These are phyloP conservation scores for Lasiosphaeris hirsuta DNA, from an alignment of 495 filamentous ascomycete genomes.

Conservation along the genomic window DNA sequence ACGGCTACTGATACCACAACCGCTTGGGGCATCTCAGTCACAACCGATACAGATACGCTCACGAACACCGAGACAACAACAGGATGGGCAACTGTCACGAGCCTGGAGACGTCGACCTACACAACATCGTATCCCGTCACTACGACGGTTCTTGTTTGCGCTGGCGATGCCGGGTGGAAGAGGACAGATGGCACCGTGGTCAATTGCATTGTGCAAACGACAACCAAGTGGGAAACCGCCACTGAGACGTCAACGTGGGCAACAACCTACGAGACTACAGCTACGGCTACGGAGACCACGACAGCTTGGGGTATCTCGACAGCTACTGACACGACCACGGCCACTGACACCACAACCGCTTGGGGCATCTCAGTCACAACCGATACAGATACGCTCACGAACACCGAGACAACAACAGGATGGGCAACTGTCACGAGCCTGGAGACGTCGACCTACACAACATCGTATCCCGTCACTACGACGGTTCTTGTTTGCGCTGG, in stretches of 20 bases:
- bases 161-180: constrained; percentile 12
- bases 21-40: too few relatives aligned
- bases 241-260: constrained; percentile 19
- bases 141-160: constrained; percentile 21
- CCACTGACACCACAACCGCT: not conserved
- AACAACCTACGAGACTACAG: constrained; percentile 10
- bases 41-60: too few relatives aligned
- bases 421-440: not conserved
- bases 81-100: not conserved
- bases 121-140: constrained; percentile 17
- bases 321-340: too few relatives aligned
- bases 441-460: too few relatives aligned
- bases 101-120: too few relatives aligned
- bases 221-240: constrained; percentile 23
- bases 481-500: constrained; percentile 23
- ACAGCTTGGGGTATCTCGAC: not conserved
- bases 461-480: constrained; percentile 18
- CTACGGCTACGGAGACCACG: constrained; percentile 18
- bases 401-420: constrained; percentile 4
- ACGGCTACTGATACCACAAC: not conserved
- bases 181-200: not conserved
- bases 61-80: constrained; percentile 6
- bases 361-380: not conserved
- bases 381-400: too few relatives aligned
- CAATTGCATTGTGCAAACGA: constrained; percentile 22